Evolutionary conservation across 345 rosid species (phyloP).

Genomic region (Orychophragmus violaceus): DNA sequence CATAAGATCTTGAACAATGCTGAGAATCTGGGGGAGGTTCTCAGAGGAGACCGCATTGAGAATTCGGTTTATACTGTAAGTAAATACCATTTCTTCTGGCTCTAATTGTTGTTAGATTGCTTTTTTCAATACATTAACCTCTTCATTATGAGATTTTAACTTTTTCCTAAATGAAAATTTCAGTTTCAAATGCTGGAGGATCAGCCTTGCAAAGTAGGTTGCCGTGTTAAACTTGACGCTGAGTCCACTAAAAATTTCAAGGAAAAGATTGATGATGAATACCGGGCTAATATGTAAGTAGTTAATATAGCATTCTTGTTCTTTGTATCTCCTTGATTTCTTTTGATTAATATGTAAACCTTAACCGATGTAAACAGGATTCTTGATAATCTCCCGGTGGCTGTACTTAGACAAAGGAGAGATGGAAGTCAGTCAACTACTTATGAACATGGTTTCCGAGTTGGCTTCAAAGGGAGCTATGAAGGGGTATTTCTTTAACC

Average conservation of each 20-base stretch:
- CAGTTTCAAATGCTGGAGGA: constrained; percentile 96
- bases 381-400: constrained; percentile 96
- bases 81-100: neutral
- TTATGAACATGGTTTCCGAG: constrained; percentile 92
- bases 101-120: neutral
- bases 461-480: constrained; percentile 94
- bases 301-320: neutral
- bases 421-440: constrained; percentile 83
- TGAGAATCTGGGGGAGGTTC: constrained; percentile 90
- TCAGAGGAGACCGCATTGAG: constrained; percentile 97
- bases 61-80: constrained; percentile 81
- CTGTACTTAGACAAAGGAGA: constrained; percentile 88
- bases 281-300: constrained; percentile 89
- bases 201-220: constrained; percentile 70
- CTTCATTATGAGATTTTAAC: constrained; percentile 10
- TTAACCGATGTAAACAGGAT: constrained; percentile 49
- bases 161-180: neutral
- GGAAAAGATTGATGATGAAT: constrained; percentile 93
- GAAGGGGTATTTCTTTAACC: constrained; percentile 56
- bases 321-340: neutral
- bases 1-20: constrained; percentile 63
- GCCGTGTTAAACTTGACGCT: constrained; percentile 52
- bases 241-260: constrained; percentile 77
- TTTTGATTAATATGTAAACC: neutral
- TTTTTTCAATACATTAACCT: neutral